Base-by-base conservation (phyloP, 495 filamentous ascomycete genomes). In the Poronia punctata region DNA sequence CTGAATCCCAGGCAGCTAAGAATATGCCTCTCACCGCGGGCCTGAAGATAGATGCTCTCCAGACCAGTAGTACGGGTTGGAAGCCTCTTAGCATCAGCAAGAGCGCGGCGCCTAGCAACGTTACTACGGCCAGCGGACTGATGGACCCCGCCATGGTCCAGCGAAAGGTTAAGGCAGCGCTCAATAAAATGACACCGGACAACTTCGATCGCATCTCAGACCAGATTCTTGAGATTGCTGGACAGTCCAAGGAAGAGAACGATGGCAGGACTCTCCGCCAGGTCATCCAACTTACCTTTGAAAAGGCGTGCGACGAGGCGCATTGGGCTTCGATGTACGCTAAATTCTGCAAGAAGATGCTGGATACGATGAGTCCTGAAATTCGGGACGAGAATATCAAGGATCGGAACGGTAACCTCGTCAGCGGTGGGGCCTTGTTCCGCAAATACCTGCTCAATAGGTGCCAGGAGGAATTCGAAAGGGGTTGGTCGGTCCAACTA, bases 121-220 rank as follows among this genome's bases (percentile, higher is more conserved):
- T 64, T 38, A 56, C 72, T 37, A 67, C 67, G 38, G 62, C 64
- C 37, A 43, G 62, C 7, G 74, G 70, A 29, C 74, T 84, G 50
- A 70, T 99, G 69, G 71, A 90, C 43, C 93, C 92, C 12, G 87
- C 89, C 45, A 79, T 92, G 66, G 92, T 99, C 49, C 92, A 99
- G 66, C 81, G 92, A 48, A 99, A 97, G 78, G 93, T 97, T 57
- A 99, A 99, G 78, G 85, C 87, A 39, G 84, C 84, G 33, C 69
- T 99, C 51, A 97, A 99, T 77, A 97, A 97, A 82, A 97, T 99
- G 93, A 96, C 92, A 0, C 92, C 92, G 1, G 92, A 97, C 67
- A 97, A 96, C 53, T 99, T 99, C 59, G 88, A 96, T 51, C 87
- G 83, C 71, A 95, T 99, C 43, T 72, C 92, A 14, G 82, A 85